Evolutionary conservation across 140 eudicot species (phyloP).

Genomic region (Stevia rebaudiana): DNA sequence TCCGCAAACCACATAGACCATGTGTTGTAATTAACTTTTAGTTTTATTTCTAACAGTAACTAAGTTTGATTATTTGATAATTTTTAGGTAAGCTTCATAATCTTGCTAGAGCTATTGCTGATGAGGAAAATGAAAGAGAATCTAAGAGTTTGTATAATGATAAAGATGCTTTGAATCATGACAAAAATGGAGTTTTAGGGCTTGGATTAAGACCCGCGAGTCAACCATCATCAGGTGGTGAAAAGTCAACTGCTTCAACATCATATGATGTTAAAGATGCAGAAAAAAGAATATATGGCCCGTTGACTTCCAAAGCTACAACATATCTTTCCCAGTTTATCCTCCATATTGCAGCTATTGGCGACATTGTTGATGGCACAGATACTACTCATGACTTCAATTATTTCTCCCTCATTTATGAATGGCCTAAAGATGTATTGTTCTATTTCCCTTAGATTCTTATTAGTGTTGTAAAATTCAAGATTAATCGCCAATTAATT

Average conservation of each 20-base stretch:
- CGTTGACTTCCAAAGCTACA: constrained; percentile 60
- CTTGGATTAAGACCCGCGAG: constrained; percentile 68
- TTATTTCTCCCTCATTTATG: constrained; percentile 88
- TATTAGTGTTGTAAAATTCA: too few species aligned
- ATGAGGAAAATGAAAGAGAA: constrained; percentile 74
- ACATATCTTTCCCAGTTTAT: constrained; percentile 89
- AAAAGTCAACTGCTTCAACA: constrained; percentile 35
- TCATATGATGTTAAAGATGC: constrained; percentile 70
- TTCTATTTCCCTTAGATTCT: constrained; percentile 2
- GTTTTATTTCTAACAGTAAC: not conserved
- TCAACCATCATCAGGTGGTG: constrained; percentile 44
- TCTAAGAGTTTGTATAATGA: constrained; percentile 39
- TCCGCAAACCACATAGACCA: too few species aligned
- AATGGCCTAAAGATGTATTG: constrained; percentile 96
- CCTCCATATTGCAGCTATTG: constrained; percentile 96
- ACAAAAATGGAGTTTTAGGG: constrained; percentile 65
- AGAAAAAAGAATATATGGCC: constrained; percentile 73
- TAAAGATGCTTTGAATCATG: constrained; percentile 38
- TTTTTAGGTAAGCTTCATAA: constrained; percentile 89
- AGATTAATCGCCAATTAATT: too few species aligned
- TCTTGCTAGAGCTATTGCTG: constrained; percentile 98
- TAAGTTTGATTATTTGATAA: constrained; percentile 11
- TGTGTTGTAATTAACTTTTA: too few species aligned
- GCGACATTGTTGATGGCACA: constrained; percentile 97
- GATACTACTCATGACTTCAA: constrained; percentile 99